Evolutionary conservation across 345 rosid species (phyloP).

Genomic region (Gynandropsis gynandra): DNA sequence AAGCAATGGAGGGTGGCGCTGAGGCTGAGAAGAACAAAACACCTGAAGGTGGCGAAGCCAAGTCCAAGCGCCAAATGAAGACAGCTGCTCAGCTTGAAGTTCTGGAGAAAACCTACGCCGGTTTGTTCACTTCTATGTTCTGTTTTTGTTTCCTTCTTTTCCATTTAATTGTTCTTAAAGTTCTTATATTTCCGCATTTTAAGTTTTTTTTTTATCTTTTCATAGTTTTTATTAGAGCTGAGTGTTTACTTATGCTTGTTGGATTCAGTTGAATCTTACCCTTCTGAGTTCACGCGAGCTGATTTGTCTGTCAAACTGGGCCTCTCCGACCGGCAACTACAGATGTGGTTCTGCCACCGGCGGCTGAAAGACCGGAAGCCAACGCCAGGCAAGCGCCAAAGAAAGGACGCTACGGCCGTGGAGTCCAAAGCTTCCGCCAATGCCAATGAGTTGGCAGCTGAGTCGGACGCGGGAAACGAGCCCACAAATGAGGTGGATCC

Average conservation of each 20-base stretch:
- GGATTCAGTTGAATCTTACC: conserved; percentile 57
- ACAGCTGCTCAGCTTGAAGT: conserved; percentile 86
- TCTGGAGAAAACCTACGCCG: conserved; percentile 71
- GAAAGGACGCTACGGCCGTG: conserved; percentile 34
- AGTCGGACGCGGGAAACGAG: conserved; percentile 31
- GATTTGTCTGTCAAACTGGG: conserved; percentile 70
- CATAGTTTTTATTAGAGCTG: neutral
- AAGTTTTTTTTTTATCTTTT: no score
- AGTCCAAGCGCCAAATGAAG: conserved; percentile 85
- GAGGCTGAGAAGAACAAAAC: conserved; percentile 59
- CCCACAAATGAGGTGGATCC: conserved; percentile 36
- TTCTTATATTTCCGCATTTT: neutral
- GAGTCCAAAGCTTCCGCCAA: conserved; percentile 14
- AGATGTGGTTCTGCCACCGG: conserved; percentile 99
- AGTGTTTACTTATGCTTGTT: neutral
- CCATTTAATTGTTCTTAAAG: conserved; percentile 3
- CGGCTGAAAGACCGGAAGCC: conserved; percentile 78
- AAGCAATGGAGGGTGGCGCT: conserved; percentile 39
- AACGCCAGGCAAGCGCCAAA: conserved; percentile 39
- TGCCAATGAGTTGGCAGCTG: conserved; percentile 17
- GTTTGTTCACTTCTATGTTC: conserved; percentile 28
- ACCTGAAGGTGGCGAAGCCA: conserved; percentile 47
- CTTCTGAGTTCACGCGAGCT: conserved; percentile 61
- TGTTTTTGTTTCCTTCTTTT: neutral
- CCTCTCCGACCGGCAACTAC: conserved; percentile 82